A percentile compares a stretch with the other conserved stretches of the same genome.
These are phyloP conservation scores for Sporothrix mexicana DNA, from an alignment of 2,329 filamentous ascomycete genomes.

Conservation along the genomic window DNA sequence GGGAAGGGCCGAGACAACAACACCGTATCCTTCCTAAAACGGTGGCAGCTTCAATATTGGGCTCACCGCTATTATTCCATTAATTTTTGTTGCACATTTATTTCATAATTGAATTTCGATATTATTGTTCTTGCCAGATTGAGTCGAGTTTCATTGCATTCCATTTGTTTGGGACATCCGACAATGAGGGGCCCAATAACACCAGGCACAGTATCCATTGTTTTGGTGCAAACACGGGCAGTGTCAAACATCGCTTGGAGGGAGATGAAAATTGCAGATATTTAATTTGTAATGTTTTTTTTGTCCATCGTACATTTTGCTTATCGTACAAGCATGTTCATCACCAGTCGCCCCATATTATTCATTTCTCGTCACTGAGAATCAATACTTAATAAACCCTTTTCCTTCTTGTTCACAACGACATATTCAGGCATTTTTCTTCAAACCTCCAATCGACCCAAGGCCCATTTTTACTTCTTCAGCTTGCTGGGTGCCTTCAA, in stretches of 20 bases:
- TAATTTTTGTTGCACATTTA: background rate
- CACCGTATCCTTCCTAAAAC: conserved; percentile 23
- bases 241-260: background rate
- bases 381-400: background rate
- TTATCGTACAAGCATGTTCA: background rate
- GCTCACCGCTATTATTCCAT: conserved; percentile 1
- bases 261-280: background rate
- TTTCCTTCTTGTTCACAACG: background rate
- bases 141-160: conserved; percentile 3
- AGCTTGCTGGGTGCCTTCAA: conserved; percentile 48
- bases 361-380: background rate
- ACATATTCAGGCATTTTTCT: conserved; percentile 42
- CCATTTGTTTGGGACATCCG: background rate
- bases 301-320: background rate
- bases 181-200: background rate
- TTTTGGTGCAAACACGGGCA: no score
- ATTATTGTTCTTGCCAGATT: background rate
- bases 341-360: background rate
- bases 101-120: background rate
- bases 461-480: conserved; percentile 43
- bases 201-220: background rate
- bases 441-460: conserved; percentile 42
- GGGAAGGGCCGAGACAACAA: conserved; percentile 18
- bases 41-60: conserved; percentile 15
- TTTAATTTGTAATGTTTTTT: background rate